Evolutionary conservation across 1,284 basidiomycete genomes (phyloP).

Genomic region (Ustilago xerochloae): DNA sequence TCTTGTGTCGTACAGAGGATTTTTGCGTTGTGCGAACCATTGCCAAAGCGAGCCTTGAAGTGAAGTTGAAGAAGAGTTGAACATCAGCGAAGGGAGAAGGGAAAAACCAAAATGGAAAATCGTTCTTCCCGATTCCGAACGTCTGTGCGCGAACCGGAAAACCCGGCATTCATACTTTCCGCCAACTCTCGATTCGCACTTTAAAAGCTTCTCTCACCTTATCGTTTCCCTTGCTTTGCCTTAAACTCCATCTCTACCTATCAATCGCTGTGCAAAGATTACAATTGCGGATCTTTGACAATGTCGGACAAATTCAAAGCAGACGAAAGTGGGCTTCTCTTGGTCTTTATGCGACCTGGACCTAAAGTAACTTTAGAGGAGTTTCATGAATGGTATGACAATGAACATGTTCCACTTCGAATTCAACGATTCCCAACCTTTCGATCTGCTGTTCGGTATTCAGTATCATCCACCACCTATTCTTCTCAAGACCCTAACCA

Average conservation of each 20-base stretch:
- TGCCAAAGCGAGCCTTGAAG: no score
- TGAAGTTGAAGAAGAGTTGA: background rate
- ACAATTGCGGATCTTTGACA: no score
- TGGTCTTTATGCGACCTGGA: conserved; percentile 65
- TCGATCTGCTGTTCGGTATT: conserved; percentile 28
- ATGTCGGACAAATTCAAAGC: conserved; percentile 16
- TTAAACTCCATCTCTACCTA: background rate
- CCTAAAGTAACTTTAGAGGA: conserved; percentile 50
- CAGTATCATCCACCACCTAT: background rate
- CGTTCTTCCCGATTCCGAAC: background rate
- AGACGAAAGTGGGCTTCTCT: conserved; percentile 56
- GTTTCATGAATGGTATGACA: conserved; percentile 70
- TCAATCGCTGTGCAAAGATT: no score
- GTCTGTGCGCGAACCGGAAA: no score
- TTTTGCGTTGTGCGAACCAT: no score
- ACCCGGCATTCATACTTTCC: background rate
- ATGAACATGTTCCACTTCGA: conserved; percentile 69
- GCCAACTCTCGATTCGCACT: no score
- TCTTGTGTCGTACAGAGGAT: background rate
- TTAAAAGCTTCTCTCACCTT: no score
- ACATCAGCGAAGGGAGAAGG: no score
- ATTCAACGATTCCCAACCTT: conserved; percentile 41
- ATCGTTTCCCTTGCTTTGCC: background rate
- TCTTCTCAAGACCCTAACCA: background rate
- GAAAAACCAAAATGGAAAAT: background rate